Conservation (phyloP, 1,284 basidiomycete species). For the Mycena citricolor region DNA sequence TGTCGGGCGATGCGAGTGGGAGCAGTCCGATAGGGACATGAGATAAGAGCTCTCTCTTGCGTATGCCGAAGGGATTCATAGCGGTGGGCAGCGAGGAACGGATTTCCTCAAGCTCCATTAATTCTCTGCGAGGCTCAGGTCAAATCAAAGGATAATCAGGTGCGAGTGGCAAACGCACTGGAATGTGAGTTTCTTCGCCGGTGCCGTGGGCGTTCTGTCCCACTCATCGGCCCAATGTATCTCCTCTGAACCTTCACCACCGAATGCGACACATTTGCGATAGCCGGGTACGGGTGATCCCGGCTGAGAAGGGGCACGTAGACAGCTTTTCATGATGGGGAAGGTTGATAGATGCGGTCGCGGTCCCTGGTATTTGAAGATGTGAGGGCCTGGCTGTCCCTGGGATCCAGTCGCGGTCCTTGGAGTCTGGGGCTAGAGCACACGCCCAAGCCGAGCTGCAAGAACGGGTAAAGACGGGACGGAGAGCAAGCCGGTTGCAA, state of each 20-base stretch:
- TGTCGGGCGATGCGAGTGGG: conserved; percentile 40
- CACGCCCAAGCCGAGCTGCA: no score
- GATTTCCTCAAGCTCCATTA: conserved; percentile 64
- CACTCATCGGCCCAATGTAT: conserved; percentile 66
- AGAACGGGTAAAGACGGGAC: no score
- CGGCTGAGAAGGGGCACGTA: conserved; percentile 37
- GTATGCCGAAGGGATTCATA: conserved; percentile 42
- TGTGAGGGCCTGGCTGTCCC: no score
- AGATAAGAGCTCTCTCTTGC: conserved; percentile 45
- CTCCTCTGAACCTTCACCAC: conserved; percentile 49
- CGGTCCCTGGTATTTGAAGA: no score
- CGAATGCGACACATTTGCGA: conserved; percentile 60
- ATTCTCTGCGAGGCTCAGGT: conserved; percentile 40
- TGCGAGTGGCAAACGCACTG: no score
- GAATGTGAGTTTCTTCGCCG: conserved; percentile 49
- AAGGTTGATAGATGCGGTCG: no score
- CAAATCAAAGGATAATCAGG: no score
- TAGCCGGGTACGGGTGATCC: conserved; percentile 23
- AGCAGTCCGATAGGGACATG: conserved; percentile 54
- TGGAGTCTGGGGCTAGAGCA: no score
- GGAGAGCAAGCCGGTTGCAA: no score
- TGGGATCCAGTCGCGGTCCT: no score
- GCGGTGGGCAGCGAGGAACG: conserved; percentile 56
- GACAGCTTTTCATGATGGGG: conserved; percentile 45
- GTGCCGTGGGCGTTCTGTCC: conserved; percentile 62